phyloP scores from a whole-genome alignment of 352 stramenopile genomes.

The Phytophthora tentaculata region DNA sequence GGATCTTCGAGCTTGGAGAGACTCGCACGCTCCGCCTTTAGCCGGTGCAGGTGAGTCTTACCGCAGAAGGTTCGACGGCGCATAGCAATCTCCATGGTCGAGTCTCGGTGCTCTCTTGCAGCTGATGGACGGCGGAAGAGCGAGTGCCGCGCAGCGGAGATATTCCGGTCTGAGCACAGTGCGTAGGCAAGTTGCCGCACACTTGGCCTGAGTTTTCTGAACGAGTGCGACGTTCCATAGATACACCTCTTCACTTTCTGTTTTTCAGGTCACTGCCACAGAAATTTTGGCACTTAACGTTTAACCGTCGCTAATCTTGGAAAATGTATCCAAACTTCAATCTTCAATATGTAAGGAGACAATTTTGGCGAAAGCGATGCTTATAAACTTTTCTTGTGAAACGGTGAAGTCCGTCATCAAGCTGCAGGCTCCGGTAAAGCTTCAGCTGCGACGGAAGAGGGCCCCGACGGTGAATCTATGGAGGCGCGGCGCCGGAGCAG shows the following conservation, averaged over 20 bases:
- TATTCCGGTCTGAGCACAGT: constrained; percentile 12
- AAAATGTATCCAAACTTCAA: constrained; percentile 4
- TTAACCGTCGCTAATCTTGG: background rate
- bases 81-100: constrained; percentile 33
- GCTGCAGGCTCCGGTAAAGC: constrained; percentile 8
- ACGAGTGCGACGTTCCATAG: constrained; percentile 19
- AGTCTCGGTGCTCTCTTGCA: background rate
- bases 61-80: constrained; percentile 39
- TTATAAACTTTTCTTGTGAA: background rate
- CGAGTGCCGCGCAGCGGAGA: constrained; percentile 4
- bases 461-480: constrained; percentile 8
- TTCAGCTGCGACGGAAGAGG: constrained; percentile 22
- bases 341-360: background rate
- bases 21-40: constrained; percentile 39
- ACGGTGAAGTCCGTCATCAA: constrained; percentile 3
- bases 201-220: constrained; percentile 38
- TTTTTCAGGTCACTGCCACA: constrained; percentile 11
- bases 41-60: constrained; percentile 31
- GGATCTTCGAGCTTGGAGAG: constrained; percentile 36
- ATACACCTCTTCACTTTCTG: constrained; percentile 18
- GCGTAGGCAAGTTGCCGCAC: constrained; percentile 6
- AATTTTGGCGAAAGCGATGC: constrained; percentile 7
- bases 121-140: constrained; percentile 18
- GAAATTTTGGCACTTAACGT: constrained; percentile 18
- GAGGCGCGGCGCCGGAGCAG: constrained; percentile 52